Evolutionary conservation across 495 filamentous ascomycete genomes (phyloP), one percentile per base, ranked within the genome.

Genomic region (Chaetomium cochliodes): DNA sequence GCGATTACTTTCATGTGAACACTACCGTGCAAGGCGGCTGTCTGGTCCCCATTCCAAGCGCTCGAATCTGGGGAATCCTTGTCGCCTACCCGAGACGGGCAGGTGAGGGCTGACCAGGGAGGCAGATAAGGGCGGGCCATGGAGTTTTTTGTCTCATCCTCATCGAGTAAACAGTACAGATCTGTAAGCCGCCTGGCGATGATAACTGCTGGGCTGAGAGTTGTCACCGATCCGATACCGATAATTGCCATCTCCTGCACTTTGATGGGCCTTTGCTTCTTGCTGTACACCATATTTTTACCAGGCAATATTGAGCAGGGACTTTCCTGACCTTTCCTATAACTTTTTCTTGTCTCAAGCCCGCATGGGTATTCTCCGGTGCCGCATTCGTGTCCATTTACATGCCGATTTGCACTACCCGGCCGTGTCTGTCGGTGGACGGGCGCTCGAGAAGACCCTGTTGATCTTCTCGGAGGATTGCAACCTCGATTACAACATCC

Each of bases 41-140:
- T 39, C 54, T 63, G 53, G 26, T 42, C 3, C 46, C 46, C 59
- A 52, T 62, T 42, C 13, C 22, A 49, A 41, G 26, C 53, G 46
- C 26, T 28, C 41, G 51, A 57, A 67, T 67, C 56, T 64, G 65
- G 65, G 65, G 65, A 67, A 67, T 64, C 65, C 65, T 51, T 60
- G 65, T 51, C 42, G 16, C n/a, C 33, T 56, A 54, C 41, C 16
- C 28, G 22, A 33, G n/a, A 53, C 18, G 18, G 25, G 26, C 8
- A 16, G 20, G 6, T 30, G 33, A 13, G 6, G 44, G n/a, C 18
- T 47, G 54, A n/a, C 7, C 18, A 28, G 23, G 25, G 44, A 16
- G 1, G 26, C 8, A 16, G 20, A 30, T 30, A 22, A 13, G 6
- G 44, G n/a, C 18, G 33, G 54, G 25, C 7, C 18, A 28, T 37